Evolutionary conservation across 1,284 basidiomycete species (phyloP).

Genomic region (Rhodotorula sp.): DNA sequence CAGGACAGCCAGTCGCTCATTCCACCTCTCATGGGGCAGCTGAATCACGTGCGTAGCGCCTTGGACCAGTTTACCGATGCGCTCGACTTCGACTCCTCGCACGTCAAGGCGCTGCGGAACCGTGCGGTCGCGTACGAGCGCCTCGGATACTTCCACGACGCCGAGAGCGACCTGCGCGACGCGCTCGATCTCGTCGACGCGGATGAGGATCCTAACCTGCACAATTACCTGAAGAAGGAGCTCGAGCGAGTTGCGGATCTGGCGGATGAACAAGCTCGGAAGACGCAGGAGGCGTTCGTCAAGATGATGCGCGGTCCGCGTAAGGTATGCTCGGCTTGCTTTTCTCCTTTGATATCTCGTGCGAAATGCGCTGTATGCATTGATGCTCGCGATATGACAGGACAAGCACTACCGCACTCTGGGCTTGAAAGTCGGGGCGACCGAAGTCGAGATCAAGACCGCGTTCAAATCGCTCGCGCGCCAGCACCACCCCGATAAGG

Average conservation of each 20-base stretch:
- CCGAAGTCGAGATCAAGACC: conserved; percentile 1
- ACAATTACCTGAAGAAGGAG: background rate
- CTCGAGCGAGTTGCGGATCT: background rate
- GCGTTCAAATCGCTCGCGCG: background rate
- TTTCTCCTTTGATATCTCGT: too few species aligned
- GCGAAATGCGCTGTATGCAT: too few species aligned
- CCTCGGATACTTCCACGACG: background rate
- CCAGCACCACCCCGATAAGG: background rate
- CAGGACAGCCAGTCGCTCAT: too few species aligned
- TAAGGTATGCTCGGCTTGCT: too few species aligned
- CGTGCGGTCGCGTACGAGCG: background rate
- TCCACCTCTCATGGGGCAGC: too few species aligned
- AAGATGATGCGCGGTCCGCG: background rate
- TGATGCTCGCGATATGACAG: background rate
- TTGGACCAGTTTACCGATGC: background rate
- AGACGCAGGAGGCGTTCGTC: too few species aligned
- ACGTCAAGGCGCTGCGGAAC: background rate
- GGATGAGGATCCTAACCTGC: background rate
- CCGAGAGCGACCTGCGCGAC: background rate
- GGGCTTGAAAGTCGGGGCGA: background rate
- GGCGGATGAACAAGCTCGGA: background rate
- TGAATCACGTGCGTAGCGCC: background rate
- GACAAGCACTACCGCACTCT: background rate
- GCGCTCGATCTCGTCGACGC: background rate
- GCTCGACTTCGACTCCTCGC: background rate